Evolutionary conservation across 169 alveolate species (phyloP), one percentile per base, ranked within the genome.

Genomic region (Babesia bovis): DNA sequence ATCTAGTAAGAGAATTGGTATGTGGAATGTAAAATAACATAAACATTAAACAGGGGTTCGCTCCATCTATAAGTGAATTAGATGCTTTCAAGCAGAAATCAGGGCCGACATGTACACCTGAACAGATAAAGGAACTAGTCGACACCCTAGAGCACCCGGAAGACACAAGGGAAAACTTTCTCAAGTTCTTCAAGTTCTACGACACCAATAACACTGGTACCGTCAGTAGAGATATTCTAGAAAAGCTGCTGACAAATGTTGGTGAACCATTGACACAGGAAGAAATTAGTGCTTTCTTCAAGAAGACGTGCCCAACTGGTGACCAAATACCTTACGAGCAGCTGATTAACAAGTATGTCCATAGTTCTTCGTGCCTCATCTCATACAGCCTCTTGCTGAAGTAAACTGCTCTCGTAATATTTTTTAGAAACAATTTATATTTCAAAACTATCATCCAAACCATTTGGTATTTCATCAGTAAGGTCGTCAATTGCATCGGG

Each of bases 181-280:
- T 58, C n/a, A 70, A 69, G 76, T 69, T 78, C 35, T 78, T 78
- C 76, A 78, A 41, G 69, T 78, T 69, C 75, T 78, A 68, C 56
- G 87, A 78, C 36, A 60, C 76, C 38, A 25, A 78, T 47, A 78
- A 78, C 69, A 78, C 83, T 17, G 87, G 87, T n/a, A 78, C 52
- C 35, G 52, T 78, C 17, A 78, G 77, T 42, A 70, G 63, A 55
- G 55, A 35, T 9, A 65, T 42, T 36, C 60, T 78, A 36, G 83
- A 68, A 35, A 78, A 57, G 40, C 52, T 78, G 45, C 83, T 78
- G 26, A 35, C 87, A 45, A n/a, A 67, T 45, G 87, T 78, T 15
- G 87, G 87, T 19, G 87, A 78, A 38, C 59, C 74, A 10, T 49
- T 78, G 17, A 15, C 44, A 6, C 63, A 55, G 33, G 73, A 36